Evolutionary conservation across 768 basidiomycete species (phyloP).

Genomic region (Rhodotorula babjevae): DNA sequence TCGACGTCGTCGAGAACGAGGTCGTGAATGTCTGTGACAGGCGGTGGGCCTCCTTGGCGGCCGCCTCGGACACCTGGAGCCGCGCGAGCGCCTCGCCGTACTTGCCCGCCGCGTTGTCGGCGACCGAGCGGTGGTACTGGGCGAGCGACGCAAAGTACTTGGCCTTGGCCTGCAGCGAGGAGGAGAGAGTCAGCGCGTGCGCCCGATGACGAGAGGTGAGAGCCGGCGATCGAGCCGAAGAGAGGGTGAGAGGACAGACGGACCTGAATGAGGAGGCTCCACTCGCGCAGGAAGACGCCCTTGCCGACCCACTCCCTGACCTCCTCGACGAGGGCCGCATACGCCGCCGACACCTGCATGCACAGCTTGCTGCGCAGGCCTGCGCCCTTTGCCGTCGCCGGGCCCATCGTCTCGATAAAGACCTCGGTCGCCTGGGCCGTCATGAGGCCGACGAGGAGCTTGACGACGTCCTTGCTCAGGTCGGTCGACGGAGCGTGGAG

Average conservation of each 20-base stretch:
- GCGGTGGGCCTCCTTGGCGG: conserved; percentile 77
- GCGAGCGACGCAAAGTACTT: conserved; percentile 82
- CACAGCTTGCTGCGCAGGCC: conserved; percentile 74
- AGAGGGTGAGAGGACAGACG: conserved; percentile 25
- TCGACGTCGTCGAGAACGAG: conserved; percentile 60
- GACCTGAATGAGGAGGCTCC: conserved; percentile 81
- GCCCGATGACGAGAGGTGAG: too few species aligned
- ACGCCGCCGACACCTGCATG: conserved; percentile 74
- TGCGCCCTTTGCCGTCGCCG: conserved; percentile 84
- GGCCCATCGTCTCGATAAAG: conserved; percentile 64
- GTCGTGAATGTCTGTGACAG: conserved; percentile 64
- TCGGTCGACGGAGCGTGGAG: conserved; percentile 95
- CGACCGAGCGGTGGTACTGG: conserved; percentile 77
- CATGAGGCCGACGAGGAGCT: conserved; percentile 81
- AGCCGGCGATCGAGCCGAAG: too few species aligned
- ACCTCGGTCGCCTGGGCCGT: conserved; percentile 92
- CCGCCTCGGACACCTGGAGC: conserved; percentile 66
- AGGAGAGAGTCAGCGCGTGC: too few species aligned
- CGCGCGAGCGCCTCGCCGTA: conserved; percentile 83
- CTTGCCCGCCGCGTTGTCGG: conserved; percentile 68
- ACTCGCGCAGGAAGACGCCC: conserved; percentile 89
- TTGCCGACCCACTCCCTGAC: conserved; percentile 96
- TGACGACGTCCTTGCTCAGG: conserved; percentile 86
- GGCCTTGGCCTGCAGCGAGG: conserved; percentile 65
- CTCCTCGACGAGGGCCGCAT: conserved; percentile 75